A percentile compares a stretch with the other conserved stretches of the same genome.
Conservation (phyloP, 306 rosid species). For the Quercus variabilis region DNA sequence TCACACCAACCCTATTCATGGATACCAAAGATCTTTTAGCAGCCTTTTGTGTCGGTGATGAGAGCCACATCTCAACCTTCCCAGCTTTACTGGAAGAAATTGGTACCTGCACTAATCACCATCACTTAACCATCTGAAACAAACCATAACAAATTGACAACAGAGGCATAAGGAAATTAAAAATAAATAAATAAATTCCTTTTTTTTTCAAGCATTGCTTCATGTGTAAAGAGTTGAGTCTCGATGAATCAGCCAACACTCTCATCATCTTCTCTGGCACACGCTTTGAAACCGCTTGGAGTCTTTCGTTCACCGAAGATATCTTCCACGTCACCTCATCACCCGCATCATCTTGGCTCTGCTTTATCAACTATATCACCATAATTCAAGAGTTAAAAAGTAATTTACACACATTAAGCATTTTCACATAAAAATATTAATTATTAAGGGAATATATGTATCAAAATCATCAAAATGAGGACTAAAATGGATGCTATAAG, state of each 20-base stretch:
- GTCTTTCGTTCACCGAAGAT: constrained; percentile 85
- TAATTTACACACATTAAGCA: neutral
- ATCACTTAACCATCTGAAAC: constrained; percentile 21
- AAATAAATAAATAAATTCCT: too few relatives aligned
- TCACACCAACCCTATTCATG: constrained; percentile 39
- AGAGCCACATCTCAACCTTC: constrained; percentile 42
- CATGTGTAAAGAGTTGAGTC: constrained; percentile 49
- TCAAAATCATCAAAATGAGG: too few relatives aligned
- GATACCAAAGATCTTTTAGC: constrained; percentile 40
- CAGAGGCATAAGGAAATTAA: neutral
- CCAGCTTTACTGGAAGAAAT: constrained; percentile 38
- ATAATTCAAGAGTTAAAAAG: neutral
- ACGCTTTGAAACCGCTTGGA: constrained; percentile 69
- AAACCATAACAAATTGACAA: neutral
- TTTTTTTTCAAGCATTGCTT: too few relatives aligned
- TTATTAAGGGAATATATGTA: neutral
- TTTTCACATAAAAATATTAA: neutral
- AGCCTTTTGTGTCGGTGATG: constrained; percentile 40
- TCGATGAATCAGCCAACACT: constrained; percentile 76
- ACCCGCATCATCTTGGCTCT: constrained; percentile 82
- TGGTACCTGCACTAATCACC: constrained; percentile 31
- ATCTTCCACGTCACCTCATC: constrained; percentile 91
- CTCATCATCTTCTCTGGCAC: constrained; percentile 61
- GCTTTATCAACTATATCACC: constrained; percentile 61
- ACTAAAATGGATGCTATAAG: neutral